A percentile compares a stretch with the other conserved stretches of the same genome.
Evolutionary conservation across 2,329 filamentous ascomycete genomes (phyloP).

Genomic region (Teratosphaeria pseudoeucalypti): DNA sequence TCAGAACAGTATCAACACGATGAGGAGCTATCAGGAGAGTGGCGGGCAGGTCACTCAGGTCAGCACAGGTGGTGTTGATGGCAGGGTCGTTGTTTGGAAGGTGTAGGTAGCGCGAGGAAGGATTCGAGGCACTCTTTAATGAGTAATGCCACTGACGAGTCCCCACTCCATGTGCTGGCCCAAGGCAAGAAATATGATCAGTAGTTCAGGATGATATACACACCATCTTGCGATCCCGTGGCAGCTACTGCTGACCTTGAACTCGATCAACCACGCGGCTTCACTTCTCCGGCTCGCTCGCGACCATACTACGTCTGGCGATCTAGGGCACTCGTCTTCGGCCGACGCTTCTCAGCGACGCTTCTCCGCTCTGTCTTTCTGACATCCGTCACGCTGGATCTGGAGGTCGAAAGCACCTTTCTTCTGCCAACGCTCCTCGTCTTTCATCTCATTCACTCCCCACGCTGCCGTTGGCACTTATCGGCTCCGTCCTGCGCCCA

Average conservation of each 20-base stretch:
- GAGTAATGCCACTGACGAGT: neutral
- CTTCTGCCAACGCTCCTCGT: too few species aligned
- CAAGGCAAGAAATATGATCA: neutral
- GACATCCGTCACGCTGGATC: neutral
- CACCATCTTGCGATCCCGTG: neutral
- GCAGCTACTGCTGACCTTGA: neutral
- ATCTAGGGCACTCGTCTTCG: neutral
- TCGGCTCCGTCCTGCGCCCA: neutral
- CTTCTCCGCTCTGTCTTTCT: neutral
- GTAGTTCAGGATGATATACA: neutral
- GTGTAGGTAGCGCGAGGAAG: conserved; percentile 19
- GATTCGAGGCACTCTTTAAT: neutral
- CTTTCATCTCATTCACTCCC: too few species aligned
- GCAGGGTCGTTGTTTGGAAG: conserved; percentile 38
- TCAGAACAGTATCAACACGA: conserved; percentile 86
- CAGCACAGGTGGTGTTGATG: conserved; percentile 51
- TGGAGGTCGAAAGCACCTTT: too few species aligned
- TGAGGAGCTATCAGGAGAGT: conserved; percentile 63
- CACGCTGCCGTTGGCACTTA: too few species aligned
- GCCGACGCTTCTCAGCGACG: neutral
- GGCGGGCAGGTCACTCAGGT: conserved; percentile 57
- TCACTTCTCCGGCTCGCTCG: neutral
- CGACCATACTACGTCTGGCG: neutral
- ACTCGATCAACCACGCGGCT: neutral
- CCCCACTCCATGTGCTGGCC: neutral